Conservation (phyloP, 768 basidiomycete species). For the Pulveroboletus sp. region DNA sequence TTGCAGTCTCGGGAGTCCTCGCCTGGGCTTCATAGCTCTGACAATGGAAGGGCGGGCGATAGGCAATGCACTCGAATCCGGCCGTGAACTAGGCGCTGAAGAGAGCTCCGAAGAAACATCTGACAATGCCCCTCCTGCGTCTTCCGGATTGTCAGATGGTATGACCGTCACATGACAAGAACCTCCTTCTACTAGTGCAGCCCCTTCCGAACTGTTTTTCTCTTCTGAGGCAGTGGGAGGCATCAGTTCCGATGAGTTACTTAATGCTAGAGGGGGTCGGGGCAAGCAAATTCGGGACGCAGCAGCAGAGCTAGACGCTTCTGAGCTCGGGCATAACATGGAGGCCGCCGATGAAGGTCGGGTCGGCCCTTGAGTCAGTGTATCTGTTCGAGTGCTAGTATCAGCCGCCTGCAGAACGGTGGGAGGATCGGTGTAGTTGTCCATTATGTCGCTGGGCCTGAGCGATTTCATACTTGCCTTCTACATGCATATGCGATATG, state of each 20-base stretch:
- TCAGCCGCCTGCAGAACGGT: conserved; percentile 1
- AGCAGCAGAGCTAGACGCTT: background rate
- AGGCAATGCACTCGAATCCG: background rate
- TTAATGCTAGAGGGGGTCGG: background rate
- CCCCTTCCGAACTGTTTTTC: background rate
- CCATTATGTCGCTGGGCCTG: background rate
- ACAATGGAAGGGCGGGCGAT: conserved; percentile 1
- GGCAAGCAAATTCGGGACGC: conserved; percentile 3
- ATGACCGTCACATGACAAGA: background rate
- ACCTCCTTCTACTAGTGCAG: background rate
- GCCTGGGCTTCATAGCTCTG: conserved; percentile 17
- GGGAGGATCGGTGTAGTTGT: background rate
- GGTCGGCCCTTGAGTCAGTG: background rate
- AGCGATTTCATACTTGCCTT: conserved; percentile 3
- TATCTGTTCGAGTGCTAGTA: background rate
- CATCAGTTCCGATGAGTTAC: conserved; percentile 1
- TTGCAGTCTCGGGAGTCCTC: conserved; percentile 8
- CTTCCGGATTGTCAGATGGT: background rate
- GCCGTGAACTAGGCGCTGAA: background rate
- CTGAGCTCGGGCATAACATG: conserved; percentile 1
- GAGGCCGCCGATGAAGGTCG: conserved; percentile 1
- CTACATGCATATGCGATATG: background rate
- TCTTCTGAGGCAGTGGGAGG: background rate
- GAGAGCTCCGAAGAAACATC: background rate
- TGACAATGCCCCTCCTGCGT: background rate